These are phyloP conservation scores for Coniochaeta sp. DNA, from an alignment of 2,329 filamentous ascomycete species.

Conservation along the genomic window DNA sequence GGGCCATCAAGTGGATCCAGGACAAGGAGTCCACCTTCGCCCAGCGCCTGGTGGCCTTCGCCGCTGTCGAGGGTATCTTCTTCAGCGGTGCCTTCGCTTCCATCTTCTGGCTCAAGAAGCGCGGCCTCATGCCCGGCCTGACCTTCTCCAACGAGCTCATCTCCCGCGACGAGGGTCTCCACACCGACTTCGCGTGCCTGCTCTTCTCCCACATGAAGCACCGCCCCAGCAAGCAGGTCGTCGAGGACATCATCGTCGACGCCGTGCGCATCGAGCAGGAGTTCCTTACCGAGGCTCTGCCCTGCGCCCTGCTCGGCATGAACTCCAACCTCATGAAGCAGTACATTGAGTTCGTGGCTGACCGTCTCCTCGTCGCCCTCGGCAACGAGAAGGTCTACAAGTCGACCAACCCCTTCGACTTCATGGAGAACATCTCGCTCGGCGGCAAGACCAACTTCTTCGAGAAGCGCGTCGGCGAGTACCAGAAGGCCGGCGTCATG, in stretches of 20 bases:
- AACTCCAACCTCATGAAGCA: slow-evolving; percentile 97
- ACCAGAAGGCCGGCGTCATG: slow-evolving; percentile 99
- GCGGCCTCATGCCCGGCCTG: slow-evolving; percentile 94
- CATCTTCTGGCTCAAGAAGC: slow-evolving; percentile 99
- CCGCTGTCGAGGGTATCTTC: slow-evolving; percentile 98
- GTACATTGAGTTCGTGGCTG: slow-evolving; percentile 99
- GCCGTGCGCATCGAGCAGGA: slow-evolving; percentile 94
- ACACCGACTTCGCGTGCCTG: slow-evolving; percentile 98
- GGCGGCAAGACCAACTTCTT: slow-evolving; percentile 99
- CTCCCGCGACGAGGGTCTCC: slow-evolving; percentile 97
- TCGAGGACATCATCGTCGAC: slow-evolving; percentile 86
- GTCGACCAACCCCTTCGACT: slow-evolving; percentile 93
- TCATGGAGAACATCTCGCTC: slow-evolving; percentile 99
- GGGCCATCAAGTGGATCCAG: slow-evolving; percentile 91
- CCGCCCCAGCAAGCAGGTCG: slow-evolving; percentile 74
- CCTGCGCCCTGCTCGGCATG: slow-evolving; percentile 92
- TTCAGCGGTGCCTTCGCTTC: slow-evolving; percentile 98
- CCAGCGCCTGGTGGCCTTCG: slow-evolving; percentile 91
- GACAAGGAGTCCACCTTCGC: slow-evolving; percentile 93
- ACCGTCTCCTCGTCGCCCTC: slow-evolving; percentile 85
- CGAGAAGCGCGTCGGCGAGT: slow-evolving; percentile 98
- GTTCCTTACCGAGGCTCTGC: slow-evolving; percentile 93
- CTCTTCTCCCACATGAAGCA: slow-evolving; percentile 93
- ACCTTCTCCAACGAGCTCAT: slow-evolving; percentile 99
- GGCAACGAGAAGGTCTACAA: slow-evolving; percentile 95